Evolutionary conservation across 345 rosid species (phyloP).

Genomic region (Hypericum androsaemum): DNA sequence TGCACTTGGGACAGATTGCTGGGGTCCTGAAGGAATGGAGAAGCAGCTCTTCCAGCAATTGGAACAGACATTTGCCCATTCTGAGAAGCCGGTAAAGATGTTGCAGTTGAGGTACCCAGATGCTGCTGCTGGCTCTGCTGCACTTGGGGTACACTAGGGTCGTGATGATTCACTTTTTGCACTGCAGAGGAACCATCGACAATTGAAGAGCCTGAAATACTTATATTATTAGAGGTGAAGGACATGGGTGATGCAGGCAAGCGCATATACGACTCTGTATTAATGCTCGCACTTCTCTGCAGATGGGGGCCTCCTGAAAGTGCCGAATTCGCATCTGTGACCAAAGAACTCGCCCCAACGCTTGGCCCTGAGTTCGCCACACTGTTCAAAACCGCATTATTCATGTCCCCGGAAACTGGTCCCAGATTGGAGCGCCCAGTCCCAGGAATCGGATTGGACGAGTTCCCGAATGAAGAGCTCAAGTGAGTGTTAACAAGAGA

Average conservation of each 20-base stretch:
- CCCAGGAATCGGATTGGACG: slow-evolving; percentile 67
- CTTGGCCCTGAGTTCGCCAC: slow-evolving; percentile 86
- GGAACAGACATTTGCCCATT: slow-evolving; percentile 50
- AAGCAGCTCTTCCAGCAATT: slow-evolving; percentile 51
- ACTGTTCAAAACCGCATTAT: slow-evolving; percentile 65
- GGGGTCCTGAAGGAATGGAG: slow-evolving; percentile 65
- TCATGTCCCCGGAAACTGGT: slow-evolving; percentile 73
- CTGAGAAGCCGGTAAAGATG: slow-evolving; percentile 58
- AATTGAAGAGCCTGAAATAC: slow-evolving; percentile 76
- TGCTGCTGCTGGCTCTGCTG: slow-evolving; percentile 52
- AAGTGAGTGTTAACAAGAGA: slow-evolving; percentile 78
- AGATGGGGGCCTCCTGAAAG: slow-evolving; percentile 80
- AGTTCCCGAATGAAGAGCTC: slow-evolving; percentile 69
- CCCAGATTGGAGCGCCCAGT: slow-evolving; percentile 58
- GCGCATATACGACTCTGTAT: slow-evolving; percentile 88
- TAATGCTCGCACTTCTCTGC: slow-evolving; percentile 94
- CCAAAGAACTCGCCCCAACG: slow-evolving; percentile 87
- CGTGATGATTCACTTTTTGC: slow-evolving; percentile 59
- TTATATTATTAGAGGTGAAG: slow-evolving; percentile 81
- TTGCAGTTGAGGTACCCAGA: slow-evolving; percentile 66
- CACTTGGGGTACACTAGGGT: slow-evolving; percentile 47
- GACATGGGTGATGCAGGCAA: slow-evolving; percentile 94
- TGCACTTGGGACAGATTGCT: slow-evolving; percentile 51
- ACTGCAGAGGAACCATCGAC: slow-evolving; percentile 76
- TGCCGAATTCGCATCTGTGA: slow-evolving; percentile 92